Conservation (phyloP, 2,329 filamentous ascomycete genomes). For the Fusarium xyrophilum region DNA sequence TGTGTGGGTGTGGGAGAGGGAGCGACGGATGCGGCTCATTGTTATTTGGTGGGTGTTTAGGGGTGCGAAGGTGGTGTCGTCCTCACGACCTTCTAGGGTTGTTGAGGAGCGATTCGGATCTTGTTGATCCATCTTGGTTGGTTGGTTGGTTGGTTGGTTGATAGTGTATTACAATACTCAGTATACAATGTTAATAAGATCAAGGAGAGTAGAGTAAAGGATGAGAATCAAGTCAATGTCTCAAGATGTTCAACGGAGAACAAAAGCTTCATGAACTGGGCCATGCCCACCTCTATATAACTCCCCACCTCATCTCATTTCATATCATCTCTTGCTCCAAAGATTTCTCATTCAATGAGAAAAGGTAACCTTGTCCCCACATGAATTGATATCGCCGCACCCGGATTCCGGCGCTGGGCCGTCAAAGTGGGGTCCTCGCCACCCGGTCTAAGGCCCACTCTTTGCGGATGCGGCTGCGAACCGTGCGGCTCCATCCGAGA, state of each 20-base stretch:
- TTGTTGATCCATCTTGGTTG: conserved; percentile 18
- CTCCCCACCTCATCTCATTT: background rate
- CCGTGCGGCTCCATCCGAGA: conserved; percentile 34
- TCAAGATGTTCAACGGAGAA: conserved; percentile 9
- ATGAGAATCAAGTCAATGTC: conserved; percentile 23
- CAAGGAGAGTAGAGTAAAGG: background rate
- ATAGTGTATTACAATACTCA: background rate
- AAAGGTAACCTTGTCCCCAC: background rate
- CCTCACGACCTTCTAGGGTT: conserved; percentile 21
- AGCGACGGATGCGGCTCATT: conserved; percentile 31
- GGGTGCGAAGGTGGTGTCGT: conserved; percentile 34
- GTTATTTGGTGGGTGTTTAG: conserved; percentile 33
- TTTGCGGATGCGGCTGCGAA: conserved; percentile 24
- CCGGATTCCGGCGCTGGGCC: conserved; percentile 29
- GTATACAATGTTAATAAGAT: background rate
- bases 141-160: background rate
- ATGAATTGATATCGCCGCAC: conserved; percentile 13
- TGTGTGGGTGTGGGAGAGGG: conserved; percentile 29
- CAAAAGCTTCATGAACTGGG: background rate
- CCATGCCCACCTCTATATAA: conserved; percentile 31
- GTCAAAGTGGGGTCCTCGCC: conserved; percentile 9
- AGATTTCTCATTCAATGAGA: background rate
- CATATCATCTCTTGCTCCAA: background rate
- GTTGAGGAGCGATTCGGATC: conserved; percentile 30
- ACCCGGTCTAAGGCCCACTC: background rate